Evolutionary conservation across 305 asterid species (phyloP).

Genomic region (Solanum hybrid): DNA sequence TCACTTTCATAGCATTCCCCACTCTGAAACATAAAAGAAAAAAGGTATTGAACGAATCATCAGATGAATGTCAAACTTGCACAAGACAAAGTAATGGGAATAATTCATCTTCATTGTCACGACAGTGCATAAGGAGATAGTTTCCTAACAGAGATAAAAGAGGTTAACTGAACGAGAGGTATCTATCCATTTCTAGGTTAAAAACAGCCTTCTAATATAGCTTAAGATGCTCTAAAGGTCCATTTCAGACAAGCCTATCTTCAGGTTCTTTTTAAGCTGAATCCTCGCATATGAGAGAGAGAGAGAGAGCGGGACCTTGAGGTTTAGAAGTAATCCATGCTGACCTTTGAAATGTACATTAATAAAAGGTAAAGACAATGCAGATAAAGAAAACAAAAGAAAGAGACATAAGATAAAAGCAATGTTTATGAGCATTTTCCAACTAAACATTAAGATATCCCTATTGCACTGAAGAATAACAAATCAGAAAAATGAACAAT

Average conservation of each 20-base stretch:
- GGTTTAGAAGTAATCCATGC: not conserved
- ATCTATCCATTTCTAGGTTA: not conserved
- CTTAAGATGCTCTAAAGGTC: not conserved
- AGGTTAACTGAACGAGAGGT: not conserved
- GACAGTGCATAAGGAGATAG: not conserved
- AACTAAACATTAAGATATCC: not conserved
- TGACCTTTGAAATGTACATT: not conserved
- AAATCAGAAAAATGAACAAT: not conserved
- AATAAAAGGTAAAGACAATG: not conserved
- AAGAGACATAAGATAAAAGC: not conserved
- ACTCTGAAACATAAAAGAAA: not conserved
- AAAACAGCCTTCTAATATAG: not conserved
- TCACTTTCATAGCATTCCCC: not conserved
- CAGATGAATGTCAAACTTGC: not conserved
- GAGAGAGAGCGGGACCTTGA: not conserved
- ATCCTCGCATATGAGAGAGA: not conserved
- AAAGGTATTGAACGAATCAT: not conserved
- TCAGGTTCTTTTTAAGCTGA: not conserved
- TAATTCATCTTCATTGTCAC: not conserved
- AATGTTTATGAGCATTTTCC: not conserved
- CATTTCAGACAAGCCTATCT: not conserved
- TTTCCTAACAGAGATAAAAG: not conserved
- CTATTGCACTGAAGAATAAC: not conserved
- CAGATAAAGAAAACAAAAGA: not conserved
- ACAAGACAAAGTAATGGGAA: not conserved